Percentiles rank a stretch among this genome's conserved stretches.
Conservation (phyloP, 1,139 yeast species). For the Saccharomycopsis phalli region DNA sequence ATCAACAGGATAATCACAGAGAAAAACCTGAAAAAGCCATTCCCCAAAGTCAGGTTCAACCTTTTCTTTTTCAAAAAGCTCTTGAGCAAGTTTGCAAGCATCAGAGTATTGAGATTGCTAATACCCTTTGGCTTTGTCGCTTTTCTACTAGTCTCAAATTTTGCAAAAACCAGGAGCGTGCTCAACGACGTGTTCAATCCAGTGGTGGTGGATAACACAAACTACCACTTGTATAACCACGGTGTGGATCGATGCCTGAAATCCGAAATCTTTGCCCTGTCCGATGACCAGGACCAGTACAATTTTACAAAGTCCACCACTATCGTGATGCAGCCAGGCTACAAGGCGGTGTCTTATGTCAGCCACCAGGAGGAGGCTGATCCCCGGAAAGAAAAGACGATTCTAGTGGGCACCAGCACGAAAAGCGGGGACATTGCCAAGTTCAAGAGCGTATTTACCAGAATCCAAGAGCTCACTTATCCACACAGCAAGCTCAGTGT, state of each 20-base stretch:
- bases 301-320: background rate
- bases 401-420: background rate
- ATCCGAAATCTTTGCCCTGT: background rate
- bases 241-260: conserved; percentile 12
- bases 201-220: conserved; percentile 1
- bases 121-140: conserved; percentile 1
- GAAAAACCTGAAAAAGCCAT: conserved; percentile 4
- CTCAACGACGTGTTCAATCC: conserved; percentile 7
- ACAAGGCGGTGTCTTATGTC: background rate
- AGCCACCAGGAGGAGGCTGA: too few relatives aligned
- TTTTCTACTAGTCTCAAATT: conserved; percentile 4
- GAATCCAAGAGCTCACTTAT: conserved; percentile 1
- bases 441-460: conserved; percentile 10
- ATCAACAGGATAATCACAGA: conserved; percentile 2
- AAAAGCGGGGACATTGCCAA: background rate
- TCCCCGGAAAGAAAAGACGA: background rate
- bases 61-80: conserved; percentile 3
- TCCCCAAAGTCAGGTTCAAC: too few relatives aligned
- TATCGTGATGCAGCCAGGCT: background rate
- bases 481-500: conserved; percentile 2
- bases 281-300: background rate
- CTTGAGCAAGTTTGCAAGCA: background rate
- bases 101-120: conserved; percentile 1
- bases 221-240: conserved; percentile 7
- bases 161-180: background rate